Base-by-base conservation (phyloP, 2,329 filamentous ascomycete genomes). In the Fusarium denticulatum region DNA sequence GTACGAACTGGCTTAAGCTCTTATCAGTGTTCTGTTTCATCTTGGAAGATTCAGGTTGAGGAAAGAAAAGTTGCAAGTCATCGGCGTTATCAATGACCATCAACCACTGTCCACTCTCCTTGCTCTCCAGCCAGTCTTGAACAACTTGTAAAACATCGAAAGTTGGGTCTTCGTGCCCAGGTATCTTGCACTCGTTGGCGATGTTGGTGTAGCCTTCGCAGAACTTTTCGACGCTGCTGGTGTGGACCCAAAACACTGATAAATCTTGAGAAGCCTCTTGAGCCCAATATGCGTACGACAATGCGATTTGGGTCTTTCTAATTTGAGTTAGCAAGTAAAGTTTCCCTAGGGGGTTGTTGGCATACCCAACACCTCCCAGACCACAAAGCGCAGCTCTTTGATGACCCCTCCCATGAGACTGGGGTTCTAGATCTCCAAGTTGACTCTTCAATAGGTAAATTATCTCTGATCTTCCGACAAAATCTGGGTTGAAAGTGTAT, bases 241-340 rank as follows among this genome's bases (percentile, higher is more conserved):
- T 81, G 64, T 82, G 78, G 3, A 83, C 69, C 81, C 81, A 83
- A 50, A 83, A 83, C 3, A 81, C 69, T 22, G 79, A 82, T 0
- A 32, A 53, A 10, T 71, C 39, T 0, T 70, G 59, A 8, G 20
- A 46, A 10, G 43, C 12, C 0, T 71, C 64, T 1, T 61, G 70
- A 3, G 64, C 0, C 73, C 75, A 76, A 7, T 69, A 57, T 16
- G 71, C 58, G 20, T 77, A 77, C 0, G 71, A 62, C 2, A 77
- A 16, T 1, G 74, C 74, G 3, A 77, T 60, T 20, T 77, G 74
- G 0, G 75, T 76, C 40, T 77, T 77, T 6, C 73, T 75, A 0
- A 15, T 12, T 11, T 1, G 5, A 16, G 10, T 28, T 28, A 28
- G 26, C 26, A 28, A 28, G 26, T 28, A 28, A 28, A 28, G 5